These are phyloP conservation scores for Nitzschia sp. DNA, from an alignment of 108 stramenopile genomes.

Conservation along the genomic window DNA sequence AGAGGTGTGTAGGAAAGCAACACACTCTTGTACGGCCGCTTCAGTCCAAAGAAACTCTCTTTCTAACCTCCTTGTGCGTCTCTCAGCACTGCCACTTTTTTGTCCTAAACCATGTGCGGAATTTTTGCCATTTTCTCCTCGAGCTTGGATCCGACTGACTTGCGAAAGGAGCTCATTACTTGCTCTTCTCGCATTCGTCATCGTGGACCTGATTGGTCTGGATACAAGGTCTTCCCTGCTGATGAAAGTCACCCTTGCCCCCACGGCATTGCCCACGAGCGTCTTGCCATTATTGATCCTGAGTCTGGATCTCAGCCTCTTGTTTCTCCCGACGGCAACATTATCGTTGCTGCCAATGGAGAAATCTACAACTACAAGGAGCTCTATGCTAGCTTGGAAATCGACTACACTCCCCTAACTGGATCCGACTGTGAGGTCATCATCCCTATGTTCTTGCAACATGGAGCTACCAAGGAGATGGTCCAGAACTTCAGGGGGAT, in stretches of 20 bases:
- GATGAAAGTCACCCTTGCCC: slow-evolving; percentile 49
- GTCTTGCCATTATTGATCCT: slow-evolving; percentile 97
- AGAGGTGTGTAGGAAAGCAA: too few relatives aligned
- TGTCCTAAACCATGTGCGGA: slow-evolving; percentile 78
- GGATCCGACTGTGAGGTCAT: slow-evolving; percentile 96
- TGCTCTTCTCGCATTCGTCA: slow-evolving; percentile 90
- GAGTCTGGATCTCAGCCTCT: slow-evolving; percentile 95
- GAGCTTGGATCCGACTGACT: slow-evolving; percentile 74
- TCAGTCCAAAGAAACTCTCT: too few relatives aligned
- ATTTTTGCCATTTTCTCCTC: slow-evolving; percentile 97
- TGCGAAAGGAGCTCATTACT: slow-evolving; percentile 85
- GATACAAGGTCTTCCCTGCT: slow-evolving; percentile 78
- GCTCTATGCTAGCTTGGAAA: slow-evolving; percentile 67
- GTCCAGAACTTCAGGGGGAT: slow-evolving; percentile 85
- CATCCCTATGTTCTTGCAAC: slow-evolving; percentile 87
- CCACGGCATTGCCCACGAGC: slow-evolving; percentile 96
- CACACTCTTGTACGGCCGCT: too few relatives aligned
- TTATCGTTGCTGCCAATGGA: slow-evolving; percentile 95
- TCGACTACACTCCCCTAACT: slow-evolving; percentile 81
- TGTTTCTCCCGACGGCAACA: slow-evolving; percentile 68
- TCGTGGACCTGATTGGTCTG: slow-evolving; percentile 98
- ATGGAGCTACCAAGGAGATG: slow-evolving; percentile 73
- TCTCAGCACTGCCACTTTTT: too few relatives aligned
- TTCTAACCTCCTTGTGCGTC: too few relatives aligned
- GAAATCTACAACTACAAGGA: slow-evolving; percentile 99